These are phyloP conservation scores for Micromonas pusilla DNA, from an alignment of 139 green algal genomes.

Conservation along the genomic window DNA sequence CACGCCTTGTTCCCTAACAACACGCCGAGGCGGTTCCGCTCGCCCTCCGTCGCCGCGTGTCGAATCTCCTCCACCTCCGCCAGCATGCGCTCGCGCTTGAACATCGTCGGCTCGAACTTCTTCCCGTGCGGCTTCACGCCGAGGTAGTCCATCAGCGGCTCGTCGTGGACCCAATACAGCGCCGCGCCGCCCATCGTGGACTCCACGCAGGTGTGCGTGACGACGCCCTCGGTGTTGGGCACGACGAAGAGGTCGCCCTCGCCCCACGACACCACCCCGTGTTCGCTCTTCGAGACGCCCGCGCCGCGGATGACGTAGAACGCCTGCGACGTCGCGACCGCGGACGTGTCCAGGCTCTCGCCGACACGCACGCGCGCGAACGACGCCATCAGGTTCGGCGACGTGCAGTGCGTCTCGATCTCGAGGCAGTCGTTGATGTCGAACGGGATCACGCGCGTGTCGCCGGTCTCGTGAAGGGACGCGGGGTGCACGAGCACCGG, in stretches of 20 bases:
- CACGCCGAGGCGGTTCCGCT: constrained; percentile 32
- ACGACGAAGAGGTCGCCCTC: constrained; percentile 40
- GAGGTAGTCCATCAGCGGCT: constrained; percentile 39
- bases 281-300: constrained; percentile 3
- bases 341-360: constrained; percentile 26
- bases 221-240: constrained; percentile 4
- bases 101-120: constrained; percentile 38
- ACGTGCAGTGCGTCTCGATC: constrained; percentile 10
- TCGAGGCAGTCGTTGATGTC: constrained; percentile 27
- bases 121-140: constrained; percentile 26
- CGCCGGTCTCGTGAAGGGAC: constrained; percentile 17
- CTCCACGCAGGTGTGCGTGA: constrained; percentile 15
- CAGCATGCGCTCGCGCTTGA: constrained; percentile 14
- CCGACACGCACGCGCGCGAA: constrained; percentile 35
- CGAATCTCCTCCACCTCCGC: constrained; percentile 21
- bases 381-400: constrained; percentile 33
- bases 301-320: constrained; percentile 40
- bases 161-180: constrained; percentile 42
- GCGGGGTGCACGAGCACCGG: constrained; percentile 27
- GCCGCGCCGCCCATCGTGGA: constrained; percentile 26
- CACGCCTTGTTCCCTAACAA: constrained; percentile 33
- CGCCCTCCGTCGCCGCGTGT: not conserved
- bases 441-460: constrained; percentile 27
- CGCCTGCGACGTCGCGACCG: constrained; percentile 35
- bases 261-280: constrained; percentile 21